Base-by-base conservation (phyloP, 306 rosid genomes). In the Hippophae rhamnoides region DNA sequence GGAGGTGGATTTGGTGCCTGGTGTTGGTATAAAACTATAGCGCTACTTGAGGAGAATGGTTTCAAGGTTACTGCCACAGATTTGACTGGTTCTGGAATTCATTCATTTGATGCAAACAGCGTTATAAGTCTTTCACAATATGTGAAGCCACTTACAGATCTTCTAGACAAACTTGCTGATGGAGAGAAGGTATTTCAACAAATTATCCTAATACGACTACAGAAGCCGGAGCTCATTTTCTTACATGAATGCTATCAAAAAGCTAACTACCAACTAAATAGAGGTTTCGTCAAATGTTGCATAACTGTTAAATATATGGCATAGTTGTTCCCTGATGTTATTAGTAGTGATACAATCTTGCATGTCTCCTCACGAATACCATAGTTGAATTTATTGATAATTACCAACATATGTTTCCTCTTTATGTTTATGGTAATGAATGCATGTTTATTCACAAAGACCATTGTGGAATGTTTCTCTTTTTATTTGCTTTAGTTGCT, bases 1-100 rank as follows among this genome's bases (percentile, higher is more conserved):
- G 99, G 99, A 62, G 99, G 99, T 48, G 99, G 99, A 38, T 92
- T 92, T 46, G 99, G 99, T 67, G 99, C 99, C 12, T 92, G 99
- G 99, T 92, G 99, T 77, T 92, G 99, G 99, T 92, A 92, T 76
- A 92, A 92, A 82, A 85, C 99, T 52, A 92, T 92, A 60, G 95
- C 99, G 42, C 95, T 92, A 68, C 74, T 92, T 40, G 99, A 88
- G 79, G 97, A 92, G 70, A 79, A 71, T 43, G 94, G 96, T 71
- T 92, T 74, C 69, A 84, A 77, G 70, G 99, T 84, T 10, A 57
- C 88, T 65, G 99, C 97, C 51, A 68, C 88, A 67, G 97, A 92
- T 68, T 86, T 92, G 71, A 82, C 94, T 47, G 99, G 99, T 58
- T 88, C 94, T 42, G 99, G 99, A 67, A 87, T 86, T 70, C 84